Conservation (phyloP, 306 rosid genomes). For the Gleditsia sinensis region DNA sequence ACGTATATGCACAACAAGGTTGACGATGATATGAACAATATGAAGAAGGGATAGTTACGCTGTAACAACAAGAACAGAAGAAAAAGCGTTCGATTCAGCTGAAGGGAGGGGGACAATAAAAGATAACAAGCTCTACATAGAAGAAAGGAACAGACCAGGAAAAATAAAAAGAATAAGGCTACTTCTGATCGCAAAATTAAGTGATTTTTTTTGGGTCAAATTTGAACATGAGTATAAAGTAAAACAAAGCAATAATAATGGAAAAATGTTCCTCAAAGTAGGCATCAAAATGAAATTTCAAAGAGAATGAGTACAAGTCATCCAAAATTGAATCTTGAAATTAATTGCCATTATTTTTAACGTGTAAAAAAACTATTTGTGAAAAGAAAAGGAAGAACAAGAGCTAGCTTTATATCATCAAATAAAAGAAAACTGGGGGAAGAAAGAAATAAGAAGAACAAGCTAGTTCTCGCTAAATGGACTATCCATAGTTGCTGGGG, state of each 20-base stretch:
- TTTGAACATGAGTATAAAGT: not conserved
- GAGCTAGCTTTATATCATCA: too few relatives aligned
- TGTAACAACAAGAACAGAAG: constrained; percentile 46
- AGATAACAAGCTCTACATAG: not conserved
- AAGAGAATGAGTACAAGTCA: not conserved
- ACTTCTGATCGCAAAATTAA: not conserved
- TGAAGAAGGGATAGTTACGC: constrained; percentile 90
- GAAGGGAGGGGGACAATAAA: not conserved
- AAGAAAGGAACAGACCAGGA: not conserved
- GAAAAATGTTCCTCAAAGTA: too few relatives aligned
- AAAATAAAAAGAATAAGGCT: not conserved
- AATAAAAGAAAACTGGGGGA: too few relatives aligned
- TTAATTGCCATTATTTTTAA: too few relatives aligned
- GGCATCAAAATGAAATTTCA: too few relatives aligned
- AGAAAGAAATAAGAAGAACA: constrained; percentile 52
- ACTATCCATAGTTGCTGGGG: not conserved
- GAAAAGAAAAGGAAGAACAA: too few relatives aligned
- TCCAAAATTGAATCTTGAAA: too few relatives aligned
- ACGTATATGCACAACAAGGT: constrained; percentile 78
- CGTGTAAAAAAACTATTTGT: too few relatives aligned
- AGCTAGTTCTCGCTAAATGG: not conserved
- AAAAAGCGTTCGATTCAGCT: constrained; percentile 31
- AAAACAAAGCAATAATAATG: too few relatives aligned
- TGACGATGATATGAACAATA: constrained; percentile 75
- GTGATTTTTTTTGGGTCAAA: too few relatives aligned